Evolutionary conservation across 148 eudicot species (phyloP), one percentile per base, ranked within the genome.

Genomic region (Nepenthes mirabilis): DNA sequence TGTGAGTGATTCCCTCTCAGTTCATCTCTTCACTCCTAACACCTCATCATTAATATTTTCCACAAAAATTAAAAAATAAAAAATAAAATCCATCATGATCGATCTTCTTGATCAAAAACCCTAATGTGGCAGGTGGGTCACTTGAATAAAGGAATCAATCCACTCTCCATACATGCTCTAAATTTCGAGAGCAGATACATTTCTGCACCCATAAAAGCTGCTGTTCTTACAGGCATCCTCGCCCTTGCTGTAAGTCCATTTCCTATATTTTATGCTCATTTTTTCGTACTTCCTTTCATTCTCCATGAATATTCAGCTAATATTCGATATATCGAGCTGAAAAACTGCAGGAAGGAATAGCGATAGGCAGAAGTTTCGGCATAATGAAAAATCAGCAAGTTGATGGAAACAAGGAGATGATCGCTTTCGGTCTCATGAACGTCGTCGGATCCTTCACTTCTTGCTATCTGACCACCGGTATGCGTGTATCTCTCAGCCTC

Each of bases 361-460:
- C 99, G 2, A 89, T 89, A 34, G 96, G 87, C 36, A 80, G 99
- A 68, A 93, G 95, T 73, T 93, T 93, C 60, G 99, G 89, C 1
- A 71, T 93, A 33, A 59, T 72, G 57, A 74, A 76, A 11, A 89
- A 93, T 63, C 73, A 88, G 48, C 87, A 79, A 59, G 69, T 81
- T 34, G 99, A 93, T 73, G 98, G 98, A 11, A 93, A 93, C 81
- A 93, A 93, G 55, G 98, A 93, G 78, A 88, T 93, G 87, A 73
- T 88, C 1, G 99, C 99, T 49, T 88, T 83, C 47, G 99, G 99
- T 2, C 74, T 93, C 11, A 93, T 93, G 99, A 93, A 93, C 72
- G 77, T 93, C 10, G 70, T 84, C 63, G 99, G 99, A 57, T 93
- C 99, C 11, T 68, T 84, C 56, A 88, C 95, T 50, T 88, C 96